Conservation (phyloP, 192 early-diverging fungal genomes). For the Coemansia sp. region DNA sequence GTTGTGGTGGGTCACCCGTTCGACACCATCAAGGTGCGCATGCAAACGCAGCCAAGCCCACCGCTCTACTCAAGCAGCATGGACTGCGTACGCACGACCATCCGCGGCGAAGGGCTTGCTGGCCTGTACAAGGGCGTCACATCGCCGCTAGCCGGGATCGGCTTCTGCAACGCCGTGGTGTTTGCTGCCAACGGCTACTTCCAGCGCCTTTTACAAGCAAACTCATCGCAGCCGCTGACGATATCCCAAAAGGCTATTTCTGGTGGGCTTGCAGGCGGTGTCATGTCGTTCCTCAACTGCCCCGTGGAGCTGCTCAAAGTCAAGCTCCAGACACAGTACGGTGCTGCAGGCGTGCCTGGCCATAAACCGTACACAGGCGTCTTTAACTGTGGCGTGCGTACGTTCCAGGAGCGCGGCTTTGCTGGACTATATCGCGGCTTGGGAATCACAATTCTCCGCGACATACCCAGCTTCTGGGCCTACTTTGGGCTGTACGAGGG, state of each 20-base stretch:
- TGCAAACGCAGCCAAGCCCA: conserved; percentile 65
- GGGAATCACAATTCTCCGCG: conserved; percentile 73
- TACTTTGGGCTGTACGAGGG: conserved; percentile 86
- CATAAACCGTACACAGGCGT: conserved; percentile 43
- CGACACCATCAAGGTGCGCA: conserved; percentile 84
- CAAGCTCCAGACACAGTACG: conserved; percentile 87
- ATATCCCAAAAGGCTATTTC: conserved; percentile 78
- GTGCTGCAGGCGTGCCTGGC: conserved; percentile 13
- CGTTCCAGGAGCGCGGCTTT: conserved; percentile 64
- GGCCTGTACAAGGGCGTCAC: conserved; percentile 87
- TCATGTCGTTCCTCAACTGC: conserved; percentile 82
- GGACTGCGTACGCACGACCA: conserved; percentile 83
- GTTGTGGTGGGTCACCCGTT: conserved; percentile 78
- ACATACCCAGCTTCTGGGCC: conserved; percentile 68
- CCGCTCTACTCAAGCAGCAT: conserved; percentile 66
- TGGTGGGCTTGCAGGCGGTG: conserved; percentile 82
- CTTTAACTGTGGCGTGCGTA: conserved; percentile 55
- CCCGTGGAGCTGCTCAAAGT: conserved; percentile 95
- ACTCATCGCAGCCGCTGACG: conserved; percentile 57
- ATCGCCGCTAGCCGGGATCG: conserved; percentile 76
- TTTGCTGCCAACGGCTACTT: conserved; percentile 78
- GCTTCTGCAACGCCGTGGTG: conserved; percentile 81
- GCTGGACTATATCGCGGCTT: conserved; percentile 77
- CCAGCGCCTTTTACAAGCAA: conserved; percentile 59
- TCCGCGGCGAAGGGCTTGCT: conserved; percentile 73